A percentile compares a stretch with the other conserved stretches of the same genome.
Conservation (phyloP, 192 early-diverging fungal genomes). For the Rhizoclosmatium globosum region DNA sequence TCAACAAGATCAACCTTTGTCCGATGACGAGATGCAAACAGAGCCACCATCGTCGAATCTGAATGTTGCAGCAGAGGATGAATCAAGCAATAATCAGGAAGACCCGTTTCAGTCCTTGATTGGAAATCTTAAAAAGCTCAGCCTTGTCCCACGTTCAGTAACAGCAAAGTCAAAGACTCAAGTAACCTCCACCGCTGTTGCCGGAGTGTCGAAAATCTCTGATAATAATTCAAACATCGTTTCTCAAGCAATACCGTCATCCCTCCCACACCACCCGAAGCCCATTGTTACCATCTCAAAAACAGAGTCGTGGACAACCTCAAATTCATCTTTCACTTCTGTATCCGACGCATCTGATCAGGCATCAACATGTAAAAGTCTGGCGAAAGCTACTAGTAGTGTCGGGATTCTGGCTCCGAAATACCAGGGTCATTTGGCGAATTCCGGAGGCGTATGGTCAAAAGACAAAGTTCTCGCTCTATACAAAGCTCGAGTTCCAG, state of each 20-base stretch:
- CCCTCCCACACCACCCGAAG: neutral
- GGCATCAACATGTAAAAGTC: neutral
- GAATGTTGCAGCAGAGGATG: no score
- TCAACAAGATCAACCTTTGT: no score
- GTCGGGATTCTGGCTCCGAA: neutral
- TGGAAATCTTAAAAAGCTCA: slow-evolving; percentile 21
- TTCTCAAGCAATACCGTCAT: no score
- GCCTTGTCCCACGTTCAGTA: slow-evolving; percentile 25
- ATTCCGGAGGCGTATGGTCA: slow-evolving; percentile 9
- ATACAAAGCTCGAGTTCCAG: slow-evolving; percentile 5
- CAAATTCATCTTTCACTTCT: neutral
- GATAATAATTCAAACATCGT: no score
- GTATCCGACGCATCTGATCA: neutral
- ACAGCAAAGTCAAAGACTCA: neutral
- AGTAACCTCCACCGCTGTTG: no score
- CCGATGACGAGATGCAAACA: no score
- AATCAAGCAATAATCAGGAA: neutral
- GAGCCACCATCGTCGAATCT: no score
- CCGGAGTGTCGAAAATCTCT: no score
- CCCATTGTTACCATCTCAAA: neutral
- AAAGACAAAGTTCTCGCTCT: slow-evolving; percentile 17
- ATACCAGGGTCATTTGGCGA: neutral
- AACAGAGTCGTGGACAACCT: neutral
- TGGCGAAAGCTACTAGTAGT: neutral
- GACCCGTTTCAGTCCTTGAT: slow-evolving; percentile 21